A percentile compares a stretch with the other conserved stretches of the same genome.
Conservation (phyloP, 495 filamentous ascomycete species). For the Lineolata rhizophorae region DNA sequence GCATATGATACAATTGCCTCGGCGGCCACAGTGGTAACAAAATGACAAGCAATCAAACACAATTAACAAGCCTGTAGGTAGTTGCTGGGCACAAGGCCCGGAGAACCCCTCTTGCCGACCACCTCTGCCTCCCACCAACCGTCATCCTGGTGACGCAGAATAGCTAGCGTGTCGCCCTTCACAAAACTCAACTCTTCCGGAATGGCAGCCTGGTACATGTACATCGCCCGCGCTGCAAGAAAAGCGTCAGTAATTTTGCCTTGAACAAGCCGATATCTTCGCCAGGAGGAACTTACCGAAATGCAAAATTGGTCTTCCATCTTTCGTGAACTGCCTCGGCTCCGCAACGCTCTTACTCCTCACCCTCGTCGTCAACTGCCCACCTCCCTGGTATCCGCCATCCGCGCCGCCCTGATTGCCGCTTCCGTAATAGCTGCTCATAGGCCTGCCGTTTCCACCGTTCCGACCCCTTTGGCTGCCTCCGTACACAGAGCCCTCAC, state of each 20-base stretch:
- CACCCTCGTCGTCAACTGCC: conserved; percentile 27
- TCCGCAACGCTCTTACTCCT: conserved; percentile 70
- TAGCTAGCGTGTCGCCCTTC: conserved; percentile 78
- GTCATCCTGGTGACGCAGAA: conserved; percentile 87
- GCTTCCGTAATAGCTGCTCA: conserved; percentile 38
- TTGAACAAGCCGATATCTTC: neutral
- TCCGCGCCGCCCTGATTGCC: conserved; percentile 12
- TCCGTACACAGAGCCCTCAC: conserved; percentile 20
- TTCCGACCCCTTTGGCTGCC: conserved; percentile 11
- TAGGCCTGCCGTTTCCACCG: conserved; percentile 11
- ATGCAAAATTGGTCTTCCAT: conserved; percentile 74
- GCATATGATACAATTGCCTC: too few species aligned
- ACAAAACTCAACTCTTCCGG: conserved; percentile 83
- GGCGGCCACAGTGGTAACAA: too few species aligned
- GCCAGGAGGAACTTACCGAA: conserved; percentile 83
- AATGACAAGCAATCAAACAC: neutral
- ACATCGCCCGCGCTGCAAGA: conserved; percentile 62
- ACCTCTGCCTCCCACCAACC: conserved; percentile 99
- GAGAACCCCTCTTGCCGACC: conserved; percentile 45
- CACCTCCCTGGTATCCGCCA: conserved; percentile 8
- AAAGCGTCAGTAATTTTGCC: conserved; percentile 3
- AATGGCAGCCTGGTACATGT: conserved; percentile 84
- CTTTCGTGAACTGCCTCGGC: conserved; percentile 51
- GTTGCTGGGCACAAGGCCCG: conserved; percentile 90
- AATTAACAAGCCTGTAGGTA: conserved; percentile 57